Conservation (phyloP, 2,329 filamentous ascomycete species). For the Ceratocystis harringtonii region DNA sequence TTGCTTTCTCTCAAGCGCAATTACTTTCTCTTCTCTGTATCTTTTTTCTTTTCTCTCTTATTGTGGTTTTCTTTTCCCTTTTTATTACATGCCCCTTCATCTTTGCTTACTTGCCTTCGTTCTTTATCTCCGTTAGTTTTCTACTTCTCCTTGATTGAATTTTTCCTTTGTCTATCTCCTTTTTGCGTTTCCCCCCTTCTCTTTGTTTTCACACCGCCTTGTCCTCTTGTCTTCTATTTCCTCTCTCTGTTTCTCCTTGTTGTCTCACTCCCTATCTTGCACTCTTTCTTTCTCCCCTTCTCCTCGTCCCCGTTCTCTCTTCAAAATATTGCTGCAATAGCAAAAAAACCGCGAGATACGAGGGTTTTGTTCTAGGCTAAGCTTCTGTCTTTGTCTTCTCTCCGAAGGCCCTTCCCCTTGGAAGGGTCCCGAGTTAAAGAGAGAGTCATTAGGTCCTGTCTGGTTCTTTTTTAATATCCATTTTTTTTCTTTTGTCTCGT, state of each 20-base stretch:
- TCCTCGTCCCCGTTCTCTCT: constrained; percentile 16
- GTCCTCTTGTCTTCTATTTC: neutral
- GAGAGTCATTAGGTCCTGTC: no score
- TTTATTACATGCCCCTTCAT: neutral
- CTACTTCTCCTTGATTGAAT: constrained; percentile 18
- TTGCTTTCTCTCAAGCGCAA: no score
- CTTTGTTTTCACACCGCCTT: constrained; percentile 11
- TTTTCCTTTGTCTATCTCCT: neutral
- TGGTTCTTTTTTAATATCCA: no score
- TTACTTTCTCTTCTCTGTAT: constrained; percentile 8
- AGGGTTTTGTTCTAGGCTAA: no score
- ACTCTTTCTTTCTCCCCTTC: constrained; percentile 20
- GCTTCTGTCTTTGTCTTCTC: no score
- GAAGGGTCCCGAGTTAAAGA: no score
- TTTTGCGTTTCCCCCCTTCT: no score
- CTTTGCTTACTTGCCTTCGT: neutral
- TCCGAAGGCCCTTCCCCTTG: no score
- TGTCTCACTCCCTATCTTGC: neutral
- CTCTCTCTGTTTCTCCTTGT: constrained; percentile 18
- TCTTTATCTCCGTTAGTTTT: neutral
- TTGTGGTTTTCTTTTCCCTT: constrained; percentile 5
- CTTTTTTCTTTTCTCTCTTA: constrained; percentile 20
- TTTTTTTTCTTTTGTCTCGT: no score
- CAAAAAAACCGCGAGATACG: no score
- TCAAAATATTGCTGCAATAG: no score